phyloP scores from a whole-genome alignment of 2,329 filamentous ascomycete species.

The Westerdykella sp. region DNA sequence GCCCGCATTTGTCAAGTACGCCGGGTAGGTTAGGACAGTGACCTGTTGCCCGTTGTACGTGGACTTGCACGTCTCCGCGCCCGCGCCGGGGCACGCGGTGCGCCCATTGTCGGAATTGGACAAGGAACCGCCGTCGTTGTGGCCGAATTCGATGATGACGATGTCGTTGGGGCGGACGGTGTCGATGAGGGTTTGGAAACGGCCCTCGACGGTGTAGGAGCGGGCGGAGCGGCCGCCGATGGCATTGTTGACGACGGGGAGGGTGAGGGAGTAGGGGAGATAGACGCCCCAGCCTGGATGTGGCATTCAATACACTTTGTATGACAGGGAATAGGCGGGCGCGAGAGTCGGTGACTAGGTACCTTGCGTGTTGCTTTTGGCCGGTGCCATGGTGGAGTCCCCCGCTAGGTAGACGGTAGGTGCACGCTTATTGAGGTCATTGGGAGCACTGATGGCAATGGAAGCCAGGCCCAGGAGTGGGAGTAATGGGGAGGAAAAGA shows the following conservation, averaged over 20 bases:
- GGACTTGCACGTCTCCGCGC: slow-evolving; percentile 49
- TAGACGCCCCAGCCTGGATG: slow-evolving; percentile 56
- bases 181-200: slow-evolving; percentile 53
- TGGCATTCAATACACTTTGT: no score
- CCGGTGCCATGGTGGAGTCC: slow-evolving; percentile 56
- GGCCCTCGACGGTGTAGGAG: slow-evolving; percentile 60
- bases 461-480: slow-evolving; percentile 16
- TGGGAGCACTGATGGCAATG: slow-evolving; percentile 19
- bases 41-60: slow-evolving; percentile 47
- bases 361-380: slow-evolving; percentile 41
- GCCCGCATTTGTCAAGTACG: slow-evolving; percentile 55
- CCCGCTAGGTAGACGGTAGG: slow-evolving; percentile 52
- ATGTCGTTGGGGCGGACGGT: slow-evolving; percentile 54
- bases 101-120: slow-evolving; percentile 53
- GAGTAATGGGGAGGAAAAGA: slow-evolving; percentile 14
- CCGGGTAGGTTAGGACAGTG: slow-evolving; percentile 55
- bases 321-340: not conserved
- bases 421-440: slow-evolving; percentile 21
- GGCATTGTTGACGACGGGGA: slow-evolving; percentile 56
- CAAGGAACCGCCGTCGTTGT: slow-evolving; percentile 62
- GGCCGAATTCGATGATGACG: slow-evolving; percentile 66
- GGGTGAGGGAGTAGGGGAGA: slow-evolving; percentile 48
- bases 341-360: slow-evolving; percentile 1
- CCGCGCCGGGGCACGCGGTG: slow-evolving; percentile 53
- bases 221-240: slow-evolving; percentile 61